Conservation (phyloP, 202 grass and related monocot species). For the Setaria italica region DNA sequence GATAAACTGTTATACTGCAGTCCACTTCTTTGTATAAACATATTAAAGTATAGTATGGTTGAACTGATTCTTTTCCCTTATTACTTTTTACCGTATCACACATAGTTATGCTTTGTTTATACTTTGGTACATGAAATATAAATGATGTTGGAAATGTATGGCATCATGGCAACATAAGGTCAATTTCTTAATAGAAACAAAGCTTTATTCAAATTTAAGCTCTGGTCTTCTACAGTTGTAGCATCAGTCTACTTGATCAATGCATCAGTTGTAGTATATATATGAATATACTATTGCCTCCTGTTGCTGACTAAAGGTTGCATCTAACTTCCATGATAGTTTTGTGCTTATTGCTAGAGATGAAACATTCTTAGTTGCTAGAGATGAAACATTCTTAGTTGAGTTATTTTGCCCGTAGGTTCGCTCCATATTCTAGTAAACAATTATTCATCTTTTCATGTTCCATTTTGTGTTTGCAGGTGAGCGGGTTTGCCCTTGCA, state of each 20-base stretch:
- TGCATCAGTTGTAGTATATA: neutral
- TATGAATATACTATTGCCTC: neutral
- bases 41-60: neutral
- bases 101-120: conserved; percentile 20
- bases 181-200: neutral
- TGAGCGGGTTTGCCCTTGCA: conserved; percentile 91
- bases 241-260: neutral
- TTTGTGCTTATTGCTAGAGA: neutral
- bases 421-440: neutral
- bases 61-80: neutral
- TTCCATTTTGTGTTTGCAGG: conserved; percentile 61
- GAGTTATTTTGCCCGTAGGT: neutral
- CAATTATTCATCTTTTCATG: conserved; percentile 18
- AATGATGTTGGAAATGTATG: neutral
- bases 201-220: neutral
- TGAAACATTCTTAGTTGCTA: neutral
- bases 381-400: neutral
- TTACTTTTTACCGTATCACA: neutral
- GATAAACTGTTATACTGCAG: neutral
- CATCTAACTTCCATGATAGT: neutral
- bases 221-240: neutral
- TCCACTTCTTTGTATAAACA: neutral
- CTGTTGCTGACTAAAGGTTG: neutral
- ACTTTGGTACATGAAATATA: neutral
- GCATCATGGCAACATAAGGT: neutral